Evolutionary conservation across 2,329 filamentous ascomycete genomes (phyloP).

Genomic region (Aureobasidium melanogenum): DNA sequence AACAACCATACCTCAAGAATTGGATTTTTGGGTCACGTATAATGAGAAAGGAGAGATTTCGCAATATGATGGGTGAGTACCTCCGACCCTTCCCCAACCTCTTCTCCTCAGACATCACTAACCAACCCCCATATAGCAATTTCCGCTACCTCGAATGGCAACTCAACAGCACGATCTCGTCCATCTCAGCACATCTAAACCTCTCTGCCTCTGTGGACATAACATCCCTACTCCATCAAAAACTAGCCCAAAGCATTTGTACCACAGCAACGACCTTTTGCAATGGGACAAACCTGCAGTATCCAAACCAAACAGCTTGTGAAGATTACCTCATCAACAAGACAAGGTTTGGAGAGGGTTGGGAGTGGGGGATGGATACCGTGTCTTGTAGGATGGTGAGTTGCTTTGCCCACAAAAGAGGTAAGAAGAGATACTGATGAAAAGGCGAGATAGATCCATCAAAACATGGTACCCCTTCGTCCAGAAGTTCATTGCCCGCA

Average conservation of each 20-base stretch:
- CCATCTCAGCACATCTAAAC: too few species aligned
- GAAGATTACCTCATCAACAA: not conserved
- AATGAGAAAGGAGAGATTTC: not conserved
- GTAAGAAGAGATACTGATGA: not conserved
- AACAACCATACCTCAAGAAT: not conserved
- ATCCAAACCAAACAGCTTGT: not conserved
- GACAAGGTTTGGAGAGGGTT: not conserved
- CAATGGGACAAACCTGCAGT: slow-evolving; percentile 1
- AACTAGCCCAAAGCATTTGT: not conserved
- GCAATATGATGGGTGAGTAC: not conserved
- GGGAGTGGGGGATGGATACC: slow-evolving; percentile 4
- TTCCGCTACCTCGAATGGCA: too few species aligned
- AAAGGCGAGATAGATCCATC: not conserved
- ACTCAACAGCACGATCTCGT: too few species aligned
- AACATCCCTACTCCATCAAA: not conserved
- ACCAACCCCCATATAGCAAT: not conserved
- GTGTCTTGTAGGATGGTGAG: not conserved
- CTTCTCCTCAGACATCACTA: not conserved
- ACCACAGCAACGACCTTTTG: not conserved
- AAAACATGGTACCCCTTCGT: not conserved
- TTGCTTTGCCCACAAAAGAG: not conserved
- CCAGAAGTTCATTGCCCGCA: not conserved
- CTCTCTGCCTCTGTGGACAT: too few species aligned
- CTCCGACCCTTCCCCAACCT: not conserved
- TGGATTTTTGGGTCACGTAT: not conserved